Base-by-base conservation (phyloP, 2,329 filamentous ascomycete genomes). In the Paecilomyces variotii region DNA sequence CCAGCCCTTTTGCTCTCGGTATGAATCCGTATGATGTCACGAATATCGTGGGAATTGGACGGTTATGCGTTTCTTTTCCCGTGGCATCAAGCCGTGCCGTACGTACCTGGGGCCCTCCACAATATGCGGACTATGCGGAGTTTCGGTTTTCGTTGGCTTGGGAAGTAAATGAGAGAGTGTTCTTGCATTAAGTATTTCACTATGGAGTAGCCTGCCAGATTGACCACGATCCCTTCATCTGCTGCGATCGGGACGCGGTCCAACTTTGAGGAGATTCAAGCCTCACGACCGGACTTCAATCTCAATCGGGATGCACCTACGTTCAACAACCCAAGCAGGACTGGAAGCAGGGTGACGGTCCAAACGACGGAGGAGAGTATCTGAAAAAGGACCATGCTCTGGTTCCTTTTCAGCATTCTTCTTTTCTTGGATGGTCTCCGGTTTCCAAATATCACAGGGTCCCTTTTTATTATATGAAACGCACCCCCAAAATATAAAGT, bases 381-480 rank as follows among this genome's bases (percentile, higher is more conserved):
- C 67, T 83, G 62, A 70, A 77, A 57, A 83, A 84, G 60, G 72
- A 77, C 1, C 90, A 96, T 76, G 74, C 93, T 63, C 54, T 26
- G 69, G 30, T 55, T 65, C 45, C 55, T 60, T 49, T 24, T 56
- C 34, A 30, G 61, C 56, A 14, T 60, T 50, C 35, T 60, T 61
- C 53, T 64, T 66, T 56, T 68, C 59, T 39, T 51, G 25, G 11
- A 32, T 51, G 19, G 60, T 68, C 55, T 69, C 59, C 4, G 35
- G 1, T 30, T 56, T 53, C 57, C 50, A 70, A 9, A 65, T 62
- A 65, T 70, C 39, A 57, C 39, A 69, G 53, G 62, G 61, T 11
- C 64, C 64, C 55, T 70, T 70, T n/a, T 66, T 60, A 57, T 70
- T 52, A 59, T 71, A 71, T n/a, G 55, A 65, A 59, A 69, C 69